Percentiles rank a stretch among this genome's conserved stretches.
These are phyloP conservation scores for Cenchrus americanus DNA, from an alignment of 176 grass and related monocot species.

Conservation along the genomic window DNA sequence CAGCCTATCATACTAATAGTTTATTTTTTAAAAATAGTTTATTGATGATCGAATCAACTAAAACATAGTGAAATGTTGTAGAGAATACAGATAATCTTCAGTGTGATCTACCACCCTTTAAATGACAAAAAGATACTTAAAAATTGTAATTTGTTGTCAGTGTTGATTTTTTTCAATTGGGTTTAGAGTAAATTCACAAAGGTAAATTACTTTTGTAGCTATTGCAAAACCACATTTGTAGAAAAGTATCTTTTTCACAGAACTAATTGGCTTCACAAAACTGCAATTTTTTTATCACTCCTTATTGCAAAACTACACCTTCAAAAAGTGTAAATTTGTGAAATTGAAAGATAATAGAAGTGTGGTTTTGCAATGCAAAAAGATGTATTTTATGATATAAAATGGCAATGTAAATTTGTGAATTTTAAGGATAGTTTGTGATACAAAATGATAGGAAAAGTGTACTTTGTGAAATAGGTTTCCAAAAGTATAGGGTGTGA, in stretches of 20 bases:
- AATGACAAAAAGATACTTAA: neutral
- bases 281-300: too few relatives aligned
- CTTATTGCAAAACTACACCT: neutral
- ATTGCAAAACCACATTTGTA: too few relatives aligned
- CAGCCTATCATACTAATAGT: neutral
- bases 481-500: neutral
- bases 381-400: neutral
- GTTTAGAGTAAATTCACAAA: too few relatives aligned
- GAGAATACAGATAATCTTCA: neutral
- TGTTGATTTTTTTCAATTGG: neutral
- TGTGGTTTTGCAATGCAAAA: neutral
- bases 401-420: neutral
- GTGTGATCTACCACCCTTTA: neutral
- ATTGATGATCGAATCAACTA: constrained; percentile 21
- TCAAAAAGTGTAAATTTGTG: neutral
- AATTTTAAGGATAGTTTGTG: neutral
- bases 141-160: neutral
- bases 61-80: neutral
- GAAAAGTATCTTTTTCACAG: too few relatives aligned
- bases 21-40: neutral
- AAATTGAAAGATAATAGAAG: neutral
- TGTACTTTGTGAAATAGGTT: neutral
- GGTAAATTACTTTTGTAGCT: too few relatives aligned
- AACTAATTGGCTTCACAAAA: too few relatives aligned
- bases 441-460: neutral